Conservation (phyloP, 2,329 filamentous ascomycete genomes). For the Fusarium musae region DNA sequence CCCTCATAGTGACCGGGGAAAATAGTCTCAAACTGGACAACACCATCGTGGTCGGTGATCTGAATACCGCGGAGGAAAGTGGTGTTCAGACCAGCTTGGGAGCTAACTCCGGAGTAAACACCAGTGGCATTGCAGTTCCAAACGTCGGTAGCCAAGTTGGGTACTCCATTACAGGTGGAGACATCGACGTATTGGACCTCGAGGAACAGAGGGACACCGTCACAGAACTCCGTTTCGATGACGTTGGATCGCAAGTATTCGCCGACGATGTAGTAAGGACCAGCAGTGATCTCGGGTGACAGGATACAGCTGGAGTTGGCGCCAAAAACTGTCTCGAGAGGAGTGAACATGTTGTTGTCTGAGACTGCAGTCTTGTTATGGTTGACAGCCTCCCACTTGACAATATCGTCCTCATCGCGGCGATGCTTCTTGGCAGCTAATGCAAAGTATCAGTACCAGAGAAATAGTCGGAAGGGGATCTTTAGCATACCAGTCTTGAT, state of each 20-base stretch:
- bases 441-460: background rate
- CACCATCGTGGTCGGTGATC: constrained; percentile 6
- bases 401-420: background rate
- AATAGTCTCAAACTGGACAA: constrained; percentile 11
- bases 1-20: constrained; percentile 10
- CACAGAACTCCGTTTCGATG: background rate
- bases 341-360: background rate
- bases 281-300: background rate
- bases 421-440: constrained; percentile 4
- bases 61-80: constrained; percentile 14
- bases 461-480: rapidly evolving
- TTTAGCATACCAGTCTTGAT: background rate
- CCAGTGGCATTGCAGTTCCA: constrained; percentile 21
- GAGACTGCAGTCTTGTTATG: constrained; percentile 8
- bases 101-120: constrained; percentile 4
- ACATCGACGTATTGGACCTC: constrained; percentile 20
- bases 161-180: background rate
- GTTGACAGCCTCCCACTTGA: constrained; percentile 6
- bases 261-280: constrained; percentile 6
- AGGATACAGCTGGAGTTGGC: constrained; percentile 19
- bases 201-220: constrained; percentile 6
- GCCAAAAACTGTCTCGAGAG: constrained; percentile 1
- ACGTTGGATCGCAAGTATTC: constrained; percentile 16
- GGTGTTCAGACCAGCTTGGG: constrained; percentile 3
- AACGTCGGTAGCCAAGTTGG: background rate